A percentile compares a stretch with the other conserved stretches of the same genome.
Conservation (phyloP, 73 alveolate genomes). For the Symbiodinium pilosum region DNA sequence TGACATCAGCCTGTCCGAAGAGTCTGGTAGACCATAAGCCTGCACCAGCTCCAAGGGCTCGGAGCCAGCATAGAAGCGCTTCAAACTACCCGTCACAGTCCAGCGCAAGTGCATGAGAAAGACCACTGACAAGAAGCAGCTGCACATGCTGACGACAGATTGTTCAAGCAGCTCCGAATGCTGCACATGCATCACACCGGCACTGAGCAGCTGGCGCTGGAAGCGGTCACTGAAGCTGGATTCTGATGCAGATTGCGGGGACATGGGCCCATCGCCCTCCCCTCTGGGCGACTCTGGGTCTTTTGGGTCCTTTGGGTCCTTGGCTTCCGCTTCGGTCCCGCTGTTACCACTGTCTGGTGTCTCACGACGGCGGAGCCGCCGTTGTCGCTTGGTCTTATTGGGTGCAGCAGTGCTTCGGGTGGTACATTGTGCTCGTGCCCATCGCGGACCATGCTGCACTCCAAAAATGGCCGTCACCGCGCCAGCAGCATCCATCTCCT, state of each 20-base stretch:
- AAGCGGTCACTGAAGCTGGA: slow-evolving; percentile 37
- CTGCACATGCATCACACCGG: slow-evolving; percentile 52
- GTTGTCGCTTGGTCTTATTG: slow-evolving; percentile 48
- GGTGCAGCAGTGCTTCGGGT: slow-evolving; percentile 94
- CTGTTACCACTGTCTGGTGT: background rate
- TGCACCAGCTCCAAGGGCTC: slow-evolving; percentile 15
- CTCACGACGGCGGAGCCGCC: background rate
- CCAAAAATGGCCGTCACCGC: slow-evolving; percentile 70
- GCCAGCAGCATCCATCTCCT: slow-evolving; percentile 34
- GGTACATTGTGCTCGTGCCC: slow-evolving; percentile 88
- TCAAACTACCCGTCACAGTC: slow-evolving; percentile 38
- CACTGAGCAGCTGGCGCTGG: slow-evolving; percentile 53
- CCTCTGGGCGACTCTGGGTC: background rate
- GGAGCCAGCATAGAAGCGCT: background rate
- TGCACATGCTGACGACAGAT: slow-evolving; percentile 60
- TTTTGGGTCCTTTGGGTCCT: background rate
- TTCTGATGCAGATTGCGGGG: background rate
- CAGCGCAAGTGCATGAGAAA: slow-evolving; percentile 69
- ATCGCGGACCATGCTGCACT: slow-evolving; percentile 89
- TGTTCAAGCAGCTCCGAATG: slow-evolving; percentile 52
- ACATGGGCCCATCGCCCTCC: too few relatives aligned
- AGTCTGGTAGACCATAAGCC: slow-evolving; percentile 54
- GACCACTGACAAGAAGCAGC: slow-evolving; percentile 71
- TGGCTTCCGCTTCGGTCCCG: background rate
- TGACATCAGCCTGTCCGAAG: slow-evolving; percentile 50